These are phyloP conservation scores for Solanum lignicaule DNA, from an alignment of 257 asterid species.

Conservation along the genomic window DNA sequence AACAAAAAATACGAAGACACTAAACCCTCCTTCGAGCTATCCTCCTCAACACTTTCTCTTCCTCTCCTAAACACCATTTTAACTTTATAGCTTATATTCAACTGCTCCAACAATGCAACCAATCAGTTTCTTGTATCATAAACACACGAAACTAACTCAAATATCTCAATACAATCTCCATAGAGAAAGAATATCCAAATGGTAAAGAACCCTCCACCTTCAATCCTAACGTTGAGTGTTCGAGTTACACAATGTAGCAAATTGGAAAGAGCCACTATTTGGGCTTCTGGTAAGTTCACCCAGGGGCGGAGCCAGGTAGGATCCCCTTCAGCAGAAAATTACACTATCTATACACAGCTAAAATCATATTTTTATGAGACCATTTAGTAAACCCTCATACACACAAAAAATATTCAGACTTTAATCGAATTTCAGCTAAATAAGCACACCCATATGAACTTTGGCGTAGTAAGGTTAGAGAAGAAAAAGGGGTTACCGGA, in stretches of 20 bases:
- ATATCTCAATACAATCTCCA: background rate
- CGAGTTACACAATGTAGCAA: background rate
- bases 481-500: conserved; percentile 29
- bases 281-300: background rate
- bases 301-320: background rate
- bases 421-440: background rate
- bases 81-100: background rate
- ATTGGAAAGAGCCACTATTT: background rate
- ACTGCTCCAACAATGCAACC: background rate
- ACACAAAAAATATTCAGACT: background rate
- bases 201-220: background rate
- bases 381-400: background rate
- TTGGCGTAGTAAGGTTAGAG: background rate
- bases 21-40: background rate
- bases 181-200: background rate
- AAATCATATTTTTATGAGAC: background rate
- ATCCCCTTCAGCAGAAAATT: background rate
- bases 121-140: background rate
- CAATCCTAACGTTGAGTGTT: background rate
- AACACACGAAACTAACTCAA: background rate
- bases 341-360: background rate
- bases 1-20: background rate
- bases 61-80: background rate
- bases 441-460: background rate
- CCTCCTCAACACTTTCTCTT: background rate